Conservation (phyloP, 2,329 filamentous ascomycete genomes). For the Aspergillus flavus region DNA sequence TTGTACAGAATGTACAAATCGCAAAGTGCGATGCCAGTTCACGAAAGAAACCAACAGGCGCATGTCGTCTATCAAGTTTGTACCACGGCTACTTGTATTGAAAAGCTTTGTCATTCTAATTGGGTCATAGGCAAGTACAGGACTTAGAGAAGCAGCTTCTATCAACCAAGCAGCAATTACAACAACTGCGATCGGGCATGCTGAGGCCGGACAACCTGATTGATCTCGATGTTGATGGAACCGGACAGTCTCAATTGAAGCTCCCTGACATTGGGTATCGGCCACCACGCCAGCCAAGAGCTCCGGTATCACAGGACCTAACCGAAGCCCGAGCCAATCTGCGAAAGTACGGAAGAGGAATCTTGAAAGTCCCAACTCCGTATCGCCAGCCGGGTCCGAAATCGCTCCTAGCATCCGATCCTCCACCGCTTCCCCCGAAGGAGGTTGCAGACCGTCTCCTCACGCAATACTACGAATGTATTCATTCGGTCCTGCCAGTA, state of each 20-base stretch:
- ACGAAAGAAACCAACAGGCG: conserved; percentile 98
- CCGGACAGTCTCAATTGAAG: conserved; percentile 52
- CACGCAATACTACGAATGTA: conserved; percentile 71
- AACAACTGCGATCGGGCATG: conserved; percentile 68
- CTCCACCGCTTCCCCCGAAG: conserved; percentile 71
- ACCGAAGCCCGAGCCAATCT: conserved; percentile 73
- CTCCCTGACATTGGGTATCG: conserved; percentile 68
- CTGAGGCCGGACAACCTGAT: conserved; percentile 50
- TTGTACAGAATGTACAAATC: conserved; percentile 95
- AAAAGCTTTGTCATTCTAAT: conserved; percentile 18
- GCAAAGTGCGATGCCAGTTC: conserved; percentile 97
- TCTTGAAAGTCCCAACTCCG: conserved; percentile 76
- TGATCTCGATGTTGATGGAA: conserved; percentile 45
- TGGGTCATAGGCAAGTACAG: conserved; percentile 71
- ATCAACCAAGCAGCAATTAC: conserved; percentile 77
- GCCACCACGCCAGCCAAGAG: conserved; percentile 64
- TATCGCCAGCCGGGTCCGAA: conserved; percentile 60
- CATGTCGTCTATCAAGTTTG: conserved; percentile 96
- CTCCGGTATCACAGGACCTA: conserved; percentile 67
- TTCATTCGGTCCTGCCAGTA: conserved; percentile 81
- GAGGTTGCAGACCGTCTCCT: conserved; percentile 72
- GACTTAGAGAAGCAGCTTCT: conserved; percentile 92
- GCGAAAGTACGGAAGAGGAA: conserved; percentile 71
- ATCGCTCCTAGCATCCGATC: conserved; percentile 54
- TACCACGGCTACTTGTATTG: conserved; percentile 18